phyloP scores from a whole-genome alignment of 495 filamentous ascomycete species.

The Monascus purpureus region DNA sequence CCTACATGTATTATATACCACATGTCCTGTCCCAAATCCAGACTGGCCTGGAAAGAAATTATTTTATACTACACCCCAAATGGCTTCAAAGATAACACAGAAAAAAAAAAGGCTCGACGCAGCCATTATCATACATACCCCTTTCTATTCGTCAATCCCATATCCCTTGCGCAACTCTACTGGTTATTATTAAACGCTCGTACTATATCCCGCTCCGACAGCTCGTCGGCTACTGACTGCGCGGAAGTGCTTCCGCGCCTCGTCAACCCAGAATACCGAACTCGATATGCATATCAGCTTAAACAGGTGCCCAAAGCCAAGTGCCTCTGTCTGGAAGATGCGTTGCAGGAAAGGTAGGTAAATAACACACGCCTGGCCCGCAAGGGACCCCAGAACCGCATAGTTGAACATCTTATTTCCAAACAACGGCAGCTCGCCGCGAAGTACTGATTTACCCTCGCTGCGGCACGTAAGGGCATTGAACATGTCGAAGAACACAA shows the following conservation, averaged over 20 bases:
- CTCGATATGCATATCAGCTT: slow-evolving; percentile 62
- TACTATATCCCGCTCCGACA: slow-evolving; percentile 29
- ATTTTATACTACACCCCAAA: too few relatives aligned
- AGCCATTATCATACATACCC: too few relatives aligned
- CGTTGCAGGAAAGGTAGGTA: slow-evolving; percentile 88
- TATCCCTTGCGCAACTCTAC: too few relatives aligned
- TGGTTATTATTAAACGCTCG: slow-evolving; percentile 29
- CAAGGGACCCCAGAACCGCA: slow-evolving; percentile 69
- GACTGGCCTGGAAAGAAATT: too few relatives aligned
- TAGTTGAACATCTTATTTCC: slow-evolving; percentile 93
- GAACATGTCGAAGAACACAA: slow-evolving; percentile 98
- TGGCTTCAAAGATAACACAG: too few relatives aligned
- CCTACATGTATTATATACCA: too few relatives aligned
- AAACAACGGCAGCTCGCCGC: slow-evolving; percentile 70
- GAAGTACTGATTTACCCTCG: slow-evolving; percentile 74
- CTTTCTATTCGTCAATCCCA: too few relatives aligned
- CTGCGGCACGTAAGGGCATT: slow-evolving; percentile 89
- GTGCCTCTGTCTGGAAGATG: slow-evolving; percentile 88
- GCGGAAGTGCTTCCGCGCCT: slow-evolving; percentile 60
- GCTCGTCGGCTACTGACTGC: slow-evolving; percentile 18
- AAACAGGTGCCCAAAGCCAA: slow-evolving; percentile 57
- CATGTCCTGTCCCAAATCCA: too few relatives aligned
- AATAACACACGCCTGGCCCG: slow-evolving; percentile 79
- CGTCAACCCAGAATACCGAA: slow-evolving; percentile 88
- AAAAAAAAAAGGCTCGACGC: too few relatives aligned